Conservation (phyloP, 2,329 filamentous ascomycete genomes). For the Colletotrichum tabaci region DNA sequence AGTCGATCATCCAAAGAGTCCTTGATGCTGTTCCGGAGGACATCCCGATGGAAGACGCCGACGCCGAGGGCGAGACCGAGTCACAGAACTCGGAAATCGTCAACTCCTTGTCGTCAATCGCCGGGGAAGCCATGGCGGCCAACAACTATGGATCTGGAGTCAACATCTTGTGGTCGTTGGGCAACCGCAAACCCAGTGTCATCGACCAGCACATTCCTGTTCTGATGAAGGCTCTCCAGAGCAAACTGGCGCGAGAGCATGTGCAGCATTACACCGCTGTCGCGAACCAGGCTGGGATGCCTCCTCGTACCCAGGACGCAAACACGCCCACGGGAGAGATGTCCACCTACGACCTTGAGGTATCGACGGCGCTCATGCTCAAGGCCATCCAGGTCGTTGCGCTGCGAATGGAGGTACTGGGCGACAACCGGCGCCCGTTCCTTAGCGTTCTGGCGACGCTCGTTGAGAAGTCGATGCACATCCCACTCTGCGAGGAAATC, state of each 20-base stretch:
- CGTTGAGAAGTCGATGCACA: constrained; percentile 94
- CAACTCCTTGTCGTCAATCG: constrained; percentile 85
- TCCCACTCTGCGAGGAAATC: constrained; percentile 90
- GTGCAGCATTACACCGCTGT: constrained; percentile 80
- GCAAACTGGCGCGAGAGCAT: constrained; percentile 93
- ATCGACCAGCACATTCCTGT: constrained; percentile 91
- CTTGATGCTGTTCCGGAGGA: constrained; percentile 90
- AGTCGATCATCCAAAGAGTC: constrained; percentile 84
- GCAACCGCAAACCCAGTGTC: constrained; percentile 85
- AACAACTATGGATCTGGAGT: constrained; percentile 89
- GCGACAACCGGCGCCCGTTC: constrained; percentile 92
- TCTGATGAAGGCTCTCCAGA: constrained; percentile 93
- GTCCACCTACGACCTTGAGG: constrained; percentile 83
- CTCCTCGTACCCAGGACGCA: constrained; percentile 65
- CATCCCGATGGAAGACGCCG: constrained; percentile 79
- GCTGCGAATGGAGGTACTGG: constrained; percentile 90
- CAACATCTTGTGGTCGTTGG: constrained; percentile 93
- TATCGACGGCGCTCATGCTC: constrained; percentile 92
- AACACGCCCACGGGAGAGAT: constrained; percentile 70
- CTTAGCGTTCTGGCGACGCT: constrained; percentile 94
- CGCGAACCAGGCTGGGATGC: constrained; percentile 60
- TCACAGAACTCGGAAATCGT: constrained; percentile 89
- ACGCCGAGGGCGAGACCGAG: constrained; percentile 88
- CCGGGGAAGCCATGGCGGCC: constrained; percentile 87
- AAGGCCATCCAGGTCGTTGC: constrained; percentile 96